Evolutionary conservation across 371 early-diverging fungal species (phyloP).

Genomic region (Furculomyces boomerangus): DNA sequence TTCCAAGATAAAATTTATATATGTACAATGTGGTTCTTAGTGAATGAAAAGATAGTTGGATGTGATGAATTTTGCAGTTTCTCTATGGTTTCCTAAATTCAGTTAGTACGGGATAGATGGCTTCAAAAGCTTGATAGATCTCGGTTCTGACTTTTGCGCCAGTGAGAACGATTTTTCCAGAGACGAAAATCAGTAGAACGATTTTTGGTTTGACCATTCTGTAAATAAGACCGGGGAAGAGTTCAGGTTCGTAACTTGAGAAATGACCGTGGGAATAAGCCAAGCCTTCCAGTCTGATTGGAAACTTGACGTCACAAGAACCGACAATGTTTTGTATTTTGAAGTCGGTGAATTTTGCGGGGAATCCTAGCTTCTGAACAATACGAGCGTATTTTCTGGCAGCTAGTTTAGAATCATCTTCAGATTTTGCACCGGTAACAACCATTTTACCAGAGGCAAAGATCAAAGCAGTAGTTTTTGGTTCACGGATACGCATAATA

Average conservation of each 20-base stretch:
- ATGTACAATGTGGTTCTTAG: too few relatives aligned
- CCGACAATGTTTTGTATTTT: slow-evolving; percentile 99
- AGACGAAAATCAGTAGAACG: slow-evolving; percentile 98
- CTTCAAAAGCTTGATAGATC: slow-evolving; percentile 99
- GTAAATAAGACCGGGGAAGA: slow-evolving; percentile 99
- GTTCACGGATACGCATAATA: slow-evolving; percentile 99
- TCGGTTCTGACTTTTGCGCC: slow-evolving; percentile 99
- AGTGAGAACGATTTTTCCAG: slow-evolving; percentile 99
- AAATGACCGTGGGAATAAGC: slow-evolving; percentile 97
- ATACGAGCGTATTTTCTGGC: slow-evolving; percentile 99
- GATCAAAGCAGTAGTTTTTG: slow-evolving; percentile 99
- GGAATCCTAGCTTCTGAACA: slow-evolving; percentile 98
- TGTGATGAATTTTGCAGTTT: background rate
- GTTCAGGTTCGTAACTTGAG: slow-evolving; percentile 99
- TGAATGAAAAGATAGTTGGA: background rate
- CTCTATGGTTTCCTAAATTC: slow-evolving; percentile 53
- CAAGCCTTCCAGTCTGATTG: slow-evolving; percentile 98
- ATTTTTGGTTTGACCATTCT: slow-evolving; percentile 99
- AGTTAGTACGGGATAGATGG: slow-evolving; percentile 97
- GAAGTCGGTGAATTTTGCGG: slow-evolving; percentile 97
- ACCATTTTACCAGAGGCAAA: slow-evolving; percentile 99
- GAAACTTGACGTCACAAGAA: slow-evolving; percentile 98
- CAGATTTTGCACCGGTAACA: slow-evolving; percentile 92
- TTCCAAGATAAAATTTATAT: too few relatives aligned
- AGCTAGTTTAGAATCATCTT: slow-evolving; percentile 93